Evolutionary conservation across 345 rosid species (phyloP).

Genomic region (Ailanthus altissimus): DNA sequence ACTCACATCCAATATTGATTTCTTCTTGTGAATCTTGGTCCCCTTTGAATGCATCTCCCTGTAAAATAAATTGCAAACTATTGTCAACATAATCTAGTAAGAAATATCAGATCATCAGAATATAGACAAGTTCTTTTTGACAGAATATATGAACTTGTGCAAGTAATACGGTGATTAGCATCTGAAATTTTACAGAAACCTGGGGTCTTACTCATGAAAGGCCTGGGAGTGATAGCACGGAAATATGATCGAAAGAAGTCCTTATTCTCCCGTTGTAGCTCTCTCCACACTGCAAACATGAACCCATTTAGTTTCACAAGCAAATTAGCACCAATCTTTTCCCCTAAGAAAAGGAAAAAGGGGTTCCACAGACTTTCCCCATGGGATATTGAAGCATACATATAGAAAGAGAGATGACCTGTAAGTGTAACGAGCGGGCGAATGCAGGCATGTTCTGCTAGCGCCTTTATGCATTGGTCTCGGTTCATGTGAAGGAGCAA

Average conservation of each 20-base stretch:
- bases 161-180: neutral
- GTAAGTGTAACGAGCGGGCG: constrained; percentile 68
- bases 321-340: neutral
- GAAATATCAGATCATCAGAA: neutral
- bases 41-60: constrained; percentile 40
- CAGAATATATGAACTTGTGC: too few relatives aligned
- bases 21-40: constrained; percentile 37
- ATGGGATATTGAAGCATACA: too few relatives aligned
- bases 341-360: too few relatives aligned
- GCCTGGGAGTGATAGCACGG: constrained; percentile 38
- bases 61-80: constrained; percentile 7
- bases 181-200: neutral
- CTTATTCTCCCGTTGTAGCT: constrained; percentile 66
- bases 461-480: constrained; percentile 70
- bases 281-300: constrained; percentile 67
- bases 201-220: constrained; percentile 40
- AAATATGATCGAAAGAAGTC: constrained; percentile 65
- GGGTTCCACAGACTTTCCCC: too few relatives aligned
- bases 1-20: constrained; percentile 31
- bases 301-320: neutral
- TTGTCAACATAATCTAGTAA: too few relatives aligned
- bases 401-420: constrained; percentile 37
- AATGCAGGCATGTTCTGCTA: constrained; percentile 60
- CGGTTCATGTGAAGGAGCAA: constrained; percentile 68
- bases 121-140: neutral